Evolutionary conservation across 768 basidiomycete genomes (phyloP), one percentile per base, ranked within the genome.

Genomic region (Porphyrellus cyaneotinctus): DNA sequence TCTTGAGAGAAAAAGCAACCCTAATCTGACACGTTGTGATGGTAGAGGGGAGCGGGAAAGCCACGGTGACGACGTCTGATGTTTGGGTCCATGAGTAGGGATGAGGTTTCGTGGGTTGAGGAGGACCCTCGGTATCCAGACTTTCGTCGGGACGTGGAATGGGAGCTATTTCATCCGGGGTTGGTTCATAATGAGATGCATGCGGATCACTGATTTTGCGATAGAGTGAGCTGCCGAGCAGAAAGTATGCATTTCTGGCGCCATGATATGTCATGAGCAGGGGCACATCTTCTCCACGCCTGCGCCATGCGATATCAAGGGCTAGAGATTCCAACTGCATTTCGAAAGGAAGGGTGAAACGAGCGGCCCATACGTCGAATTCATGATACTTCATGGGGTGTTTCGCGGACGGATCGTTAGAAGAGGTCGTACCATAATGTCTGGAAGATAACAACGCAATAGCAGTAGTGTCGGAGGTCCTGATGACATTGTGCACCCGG

Each of bases 71-170:
- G 1, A 89, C 82, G 65, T 94, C 91, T 1, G 81, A 67, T 5
- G 87, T 84, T 64, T 99, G 95, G 0, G 84, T 90, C 95, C 95
- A 99, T 2, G 91, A 91, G 69, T 94, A 97, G 0, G 93, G 88
- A 24, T 83, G 81, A 4, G 87, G 88, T 57, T 77, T 84, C 11
- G 69, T 65, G 2, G 72, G 72, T 18, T 69, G 64, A 7, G 61
- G 51, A 37, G 63, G 58, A 6, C 64, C 58, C 14, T 61, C 59
- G 23, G 43, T 58, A 55, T 85, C 82, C 41, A 86, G 66, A 53
- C 73, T 75, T 66, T 87, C 87, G 54, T 74, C 76, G 8, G 71
- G 64, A 43, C 82, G 80, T 17, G 91, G 87, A 43, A 89, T 83
- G 6, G 87, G 82, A 0, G 78, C 83, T 2, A 85, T 69, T 60